Evolutionary conservation across 192 early-diverging fungal genomes (phyloP), one percentile per base, ranked within the genome.

Genomic region (Podila verticillata): DNA sequence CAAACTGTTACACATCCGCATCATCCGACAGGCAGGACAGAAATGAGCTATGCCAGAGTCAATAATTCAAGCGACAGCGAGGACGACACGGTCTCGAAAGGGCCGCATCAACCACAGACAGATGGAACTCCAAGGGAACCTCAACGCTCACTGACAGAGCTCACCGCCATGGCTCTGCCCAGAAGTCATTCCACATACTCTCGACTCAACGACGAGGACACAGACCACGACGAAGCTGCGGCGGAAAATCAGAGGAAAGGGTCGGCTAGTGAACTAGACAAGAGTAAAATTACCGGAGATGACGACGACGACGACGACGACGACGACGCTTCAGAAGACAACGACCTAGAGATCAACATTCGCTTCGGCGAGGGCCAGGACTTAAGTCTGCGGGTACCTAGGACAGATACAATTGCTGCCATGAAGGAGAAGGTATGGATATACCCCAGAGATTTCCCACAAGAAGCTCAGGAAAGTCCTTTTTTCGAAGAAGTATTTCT

Each of bases 361-460:
- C 63, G 75, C 12, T 79, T 79, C n/a, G 75, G 75, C 15, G 75
- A 79, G 35, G 69, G 69, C 10, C 65, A 66, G 49, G 75, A 79
- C 24, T 26, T 79, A 28, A 68, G 60, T 19, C 44, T 79, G 2
- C 75, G 75, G 0, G 69, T 79, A 19, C 68, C 69, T 19, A 61
- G 75, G 36, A 79, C 65, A 20, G 83, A 84, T 32, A 75, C 84
- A 8, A 77, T 89, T 57, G 61, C 60, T 26, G 54, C 63, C 17
- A 48, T 89, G 29, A 89, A 89, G 57, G 70, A 84, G 12, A 86
- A 85, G 70, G 87, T 89, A 82, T 17, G 51, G 13, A 4, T 7
- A 9, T 49, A 19, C 20, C n/a, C n/a, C 3, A 34, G 29, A 0
- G 26, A 10, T 4, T 51, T 19, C 29, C 17, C 10, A 44, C 39